These are phyloP conservation scores for Blakeslea trispora DNA, from an alignment of 371 early-diverging fungal species.

Conservation along the genomic window DNA sequence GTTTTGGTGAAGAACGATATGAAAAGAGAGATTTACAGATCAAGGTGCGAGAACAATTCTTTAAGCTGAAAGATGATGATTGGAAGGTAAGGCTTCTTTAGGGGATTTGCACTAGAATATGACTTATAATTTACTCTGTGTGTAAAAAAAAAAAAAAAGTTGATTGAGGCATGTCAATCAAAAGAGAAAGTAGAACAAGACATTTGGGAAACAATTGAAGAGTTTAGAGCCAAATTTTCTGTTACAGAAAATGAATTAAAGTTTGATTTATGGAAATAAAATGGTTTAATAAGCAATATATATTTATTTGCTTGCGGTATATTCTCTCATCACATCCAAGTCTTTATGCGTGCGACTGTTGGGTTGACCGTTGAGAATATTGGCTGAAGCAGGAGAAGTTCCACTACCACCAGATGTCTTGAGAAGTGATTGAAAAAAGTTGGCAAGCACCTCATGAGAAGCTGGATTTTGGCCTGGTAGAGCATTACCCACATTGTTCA, in stretches of 20 bases:
- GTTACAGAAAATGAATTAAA: neutral
- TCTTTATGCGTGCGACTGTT: conserved; percentile 39
- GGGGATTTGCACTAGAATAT: too few relatives aligned
- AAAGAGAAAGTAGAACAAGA: conserved; percentile 23
- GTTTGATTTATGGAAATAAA: conserved; percentile 29
- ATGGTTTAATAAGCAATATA: too few relatives aligned
- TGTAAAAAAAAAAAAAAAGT: conserved; percentile 2
- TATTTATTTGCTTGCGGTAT: conserved; percentile 26
- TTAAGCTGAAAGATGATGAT: conserved; percentile 51
- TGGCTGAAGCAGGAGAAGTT: conserved; percentile 33
- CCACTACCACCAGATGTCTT: conserved; percentile 39
- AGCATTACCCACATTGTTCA: conserved; percentile 14
- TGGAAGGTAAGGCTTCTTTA: conserved; percentile 78
- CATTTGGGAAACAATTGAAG: conserved; percentile 16
- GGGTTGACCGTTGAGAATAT: conserved; percentile 10
- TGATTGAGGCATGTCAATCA: conserved; percentile 28
- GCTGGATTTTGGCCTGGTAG: conserved; percentile 27
- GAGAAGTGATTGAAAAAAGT: conserved; percentile 88
- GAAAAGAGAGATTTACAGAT: conserved; percentile 90
- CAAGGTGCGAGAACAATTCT: conserved; percentile 69
- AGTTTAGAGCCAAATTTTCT: too few relatives aligned
- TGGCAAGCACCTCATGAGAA: conserved; percentile 78
- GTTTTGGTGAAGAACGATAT: conserved; percentile 96
- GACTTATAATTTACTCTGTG: too few relatives aligned
- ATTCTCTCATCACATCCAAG: conserved; percentile 45